Base-by-base conservation (phyloP, 495 filamentous ascomycete genomes). In the Podospora fimiseda region DNA sequence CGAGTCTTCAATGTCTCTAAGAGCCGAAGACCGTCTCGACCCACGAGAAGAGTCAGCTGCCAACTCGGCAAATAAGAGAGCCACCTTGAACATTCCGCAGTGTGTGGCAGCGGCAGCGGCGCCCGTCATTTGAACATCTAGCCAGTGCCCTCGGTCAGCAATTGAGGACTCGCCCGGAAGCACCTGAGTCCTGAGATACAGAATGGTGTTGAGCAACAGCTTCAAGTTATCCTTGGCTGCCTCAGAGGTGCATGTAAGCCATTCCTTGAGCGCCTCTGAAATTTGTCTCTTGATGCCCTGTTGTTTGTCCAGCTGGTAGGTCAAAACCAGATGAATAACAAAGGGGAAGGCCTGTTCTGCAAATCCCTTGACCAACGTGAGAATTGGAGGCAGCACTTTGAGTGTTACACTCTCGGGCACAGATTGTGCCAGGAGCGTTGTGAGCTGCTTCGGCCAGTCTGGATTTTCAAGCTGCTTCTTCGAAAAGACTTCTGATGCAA, bases 151-250 rank as follows among this genome's bases (percentile, higher is more conserved):
- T 37, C 94, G 83, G 57, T 95, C 86, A 38, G 81, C 83, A 49
- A 85, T 85, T 0, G 88, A 93, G 2, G 69, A 65, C 65, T 98
- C 94, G 5, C 80, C 70, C 2, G 83, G 83, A n/a, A 81, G 60
- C n/a, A 75, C 78, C 63, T 93, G 91, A 7, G 86, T 88, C 19
- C 90, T 82, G 37, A 98, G 76, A 60, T 96, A 97, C n/a, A 97
- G 72, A 47, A 97, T 78, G 11, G 84, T 83, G 49, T 85, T 85
- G 33, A 96, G 76, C 1, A 96, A 75, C 51, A 90, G 68, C 58
- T 72, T 70, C 46, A 72, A 53, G 24, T 79, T 79, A 24, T 75
- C 71, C 45, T 67, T 77, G 13, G 70, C 69, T 43, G 59, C 44
- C 3, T 55, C 42, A n/a, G 74, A 69, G 3, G 66, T 65, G 9